Base-by-base conservation (phyloP, 2,329 filamentous ascomycete genomes). In the Colletotrichum eremochloae region DNA sequence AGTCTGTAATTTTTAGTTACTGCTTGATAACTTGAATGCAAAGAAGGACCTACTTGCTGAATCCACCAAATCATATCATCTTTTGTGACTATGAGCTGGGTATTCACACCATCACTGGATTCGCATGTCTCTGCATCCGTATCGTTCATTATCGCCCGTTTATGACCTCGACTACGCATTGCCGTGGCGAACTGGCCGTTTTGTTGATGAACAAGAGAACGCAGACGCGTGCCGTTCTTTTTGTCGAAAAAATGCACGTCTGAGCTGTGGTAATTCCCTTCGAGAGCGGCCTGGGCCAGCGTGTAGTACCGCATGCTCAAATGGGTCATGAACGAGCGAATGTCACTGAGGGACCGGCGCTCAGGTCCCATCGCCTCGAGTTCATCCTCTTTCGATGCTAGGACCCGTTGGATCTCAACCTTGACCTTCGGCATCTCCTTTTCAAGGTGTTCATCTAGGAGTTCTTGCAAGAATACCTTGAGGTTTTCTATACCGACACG, bases 171-270 rank as follows among this genome's bases (percentile, higher is more conserved):
- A 0, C 75, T 58, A 0, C 77, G 75, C 79, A 91, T 86, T 1
- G 80, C 67, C 0, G 81, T 74, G 0, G 85, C 80, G 73, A 91
- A 92, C 0, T 81, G 77, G 0, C 78, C 68, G 57, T 87, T 85
- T 1, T 84, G 77, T 46, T 87, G 84, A 65, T 90, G 88, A 1
- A 90, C 80, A 0, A 87, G 81, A 0, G 89, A 88, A 0, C 89
- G 84, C 5, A 92, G 80, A 0, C 88, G 84, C 48, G 81, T 85
- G 0, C 76, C 58, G 42, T 84, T 84, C 1, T 81, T 83, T 0
- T 73, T 76, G 3, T 78, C 82, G 70, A 91, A 91, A 77, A 91
- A 91, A 2, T 63, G 29, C 0, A 75, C 20, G 70, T 86, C 78
- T 2, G 80, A 82, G 12, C 52, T 46, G 53, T 69, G 65, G 71